These are phyloP conservation scores for Phytophthora pinifolia DNA, from an alignment of 352 stramenopile genomes.

Conservation along the genomic window DNA sequence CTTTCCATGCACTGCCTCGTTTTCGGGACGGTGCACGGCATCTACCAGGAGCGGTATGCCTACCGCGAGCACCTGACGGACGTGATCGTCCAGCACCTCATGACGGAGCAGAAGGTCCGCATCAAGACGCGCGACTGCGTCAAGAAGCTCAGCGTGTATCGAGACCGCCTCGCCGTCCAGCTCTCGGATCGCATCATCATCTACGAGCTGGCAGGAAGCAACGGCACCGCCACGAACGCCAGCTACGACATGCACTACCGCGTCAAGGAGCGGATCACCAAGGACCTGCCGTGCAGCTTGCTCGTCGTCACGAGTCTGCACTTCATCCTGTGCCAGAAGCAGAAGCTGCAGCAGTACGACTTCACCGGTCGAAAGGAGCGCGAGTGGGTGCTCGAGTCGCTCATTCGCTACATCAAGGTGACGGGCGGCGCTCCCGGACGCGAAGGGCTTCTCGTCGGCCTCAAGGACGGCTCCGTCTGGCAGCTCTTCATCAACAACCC, in stretches of 20 bases:
- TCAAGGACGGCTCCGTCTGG: conserved; percentile 91
- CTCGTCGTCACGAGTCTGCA: conserved; percentile 90
- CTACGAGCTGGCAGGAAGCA: conserved; percentile 88
- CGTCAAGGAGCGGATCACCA: conserved; percentile 87
- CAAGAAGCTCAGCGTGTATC: conserved; percentile 94
- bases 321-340: conserved; percentile 92
- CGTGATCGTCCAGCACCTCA: conserved; percentile 95
- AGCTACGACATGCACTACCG: conserved; percentile 94
- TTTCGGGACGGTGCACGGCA: conserved; percentile 91
- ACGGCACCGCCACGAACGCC: conserved; percentile 15
- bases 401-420: conserved; percentile 93
- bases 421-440: conserved; percentile 86
- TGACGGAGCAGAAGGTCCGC: conserved; percentile 94
- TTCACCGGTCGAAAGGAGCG: conserved; percentile 87
- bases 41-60: conserved; percentile 93
- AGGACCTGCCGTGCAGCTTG: conserved; percentile 83
- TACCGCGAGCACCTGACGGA: conserved; percentile 95
- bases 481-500: conserved; percentile 95
- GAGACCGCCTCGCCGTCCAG: conserved; percentile 92
- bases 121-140: conserved; percentile 96
- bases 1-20: conserved; percentile 87
- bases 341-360: conserved; percentile 93
- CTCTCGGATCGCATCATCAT: conserved; percentile 94
- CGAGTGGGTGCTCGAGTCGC: conserved; percentile 85
- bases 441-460: conserved; percentile 91